phyloP scores from a whole-genome alignment of 208 protist genomes.

The Vickermania spadyakhi region DNA sequence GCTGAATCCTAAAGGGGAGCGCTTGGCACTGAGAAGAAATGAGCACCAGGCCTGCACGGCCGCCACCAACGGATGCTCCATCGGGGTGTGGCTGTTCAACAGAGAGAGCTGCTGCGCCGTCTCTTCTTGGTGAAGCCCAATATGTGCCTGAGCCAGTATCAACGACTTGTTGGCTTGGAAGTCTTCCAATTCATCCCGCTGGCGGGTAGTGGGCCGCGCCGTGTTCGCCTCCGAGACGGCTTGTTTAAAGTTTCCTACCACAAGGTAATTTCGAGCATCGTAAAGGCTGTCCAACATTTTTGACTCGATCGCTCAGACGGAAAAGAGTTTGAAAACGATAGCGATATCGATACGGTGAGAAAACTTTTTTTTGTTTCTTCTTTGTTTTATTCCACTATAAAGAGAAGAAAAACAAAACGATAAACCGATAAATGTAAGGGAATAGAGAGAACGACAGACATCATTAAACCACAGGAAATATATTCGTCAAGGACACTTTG shows the following conservation, averaged over 20 bases:
- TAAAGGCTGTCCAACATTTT: constrained; percentile 51
- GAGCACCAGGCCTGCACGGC: constrained; percentile 46
- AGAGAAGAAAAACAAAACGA: neutral
- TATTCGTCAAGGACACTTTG: too few relatives aligned
- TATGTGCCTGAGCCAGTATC: constrained; percentile 54
- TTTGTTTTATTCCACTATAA: neutral
- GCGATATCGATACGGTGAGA: too few relatives aligned
- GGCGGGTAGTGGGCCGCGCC: constrained; percentile 20
- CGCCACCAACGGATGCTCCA: constrained; percentile 35
- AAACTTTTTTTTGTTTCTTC: constrained; percentile 9
- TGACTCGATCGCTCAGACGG: neutral
- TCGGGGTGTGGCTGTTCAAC: constrained; percentile 3
- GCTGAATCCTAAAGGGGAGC: neutral
- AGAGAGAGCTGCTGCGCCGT: constrained; percentile 31
- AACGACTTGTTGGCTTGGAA: constrained; percentile 64
- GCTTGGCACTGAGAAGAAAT: constrained; percentile 18
- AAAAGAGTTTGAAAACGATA: too few relatives aligned
- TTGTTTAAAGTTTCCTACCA: constrained; percentile 78
- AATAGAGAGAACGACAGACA: too few relatives aligned
- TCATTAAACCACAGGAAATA: too few relatives aligned
- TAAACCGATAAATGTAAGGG: constrained; percentile 9
- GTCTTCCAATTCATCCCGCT: constrained; percentile 34
- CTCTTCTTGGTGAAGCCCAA: constrained; percentile 67
- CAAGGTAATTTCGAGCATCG: constrained; percentile 76
- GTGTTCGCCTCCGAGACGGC: constrained; percentile 59